These are phyloP conservation scores for Monosporozyma aerobia DNA, from an alignment of 805 yeast species.

Conservation along the genomic window DNA sequence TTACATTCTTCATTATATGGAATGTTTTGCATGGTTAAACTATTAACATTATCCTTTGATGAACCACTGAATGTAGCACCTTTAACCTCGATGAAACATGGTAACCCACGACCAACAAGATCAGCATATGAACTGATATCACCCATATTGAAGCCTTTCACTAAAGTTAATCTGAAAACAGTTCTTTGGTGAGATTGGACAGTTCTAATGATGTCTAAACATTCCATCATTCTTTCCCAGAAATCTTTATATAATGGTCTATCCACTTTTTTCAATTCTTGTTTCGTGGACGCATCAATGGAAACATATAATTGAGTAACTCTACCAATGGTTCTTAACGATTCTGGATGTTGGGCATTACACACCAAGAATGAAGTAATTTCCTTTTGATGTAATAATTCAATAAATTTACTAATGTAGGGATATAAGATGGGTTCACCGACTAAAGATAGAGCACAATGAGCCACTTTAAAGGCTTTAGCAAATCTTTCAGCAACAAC, in stretches of 20 bases:
- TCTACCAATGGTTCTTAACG: constrained; percentile 54
- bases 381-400: constrained; percentile 66
- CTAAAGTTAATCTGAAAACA: constrained; percentile 81
- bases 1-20: constrained; percentile 91
- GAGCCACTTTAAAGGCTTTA: constrained; percentile 81
- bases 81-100: constrained; percentile 84
- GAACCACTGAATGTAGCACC: constrained; percentile 96
- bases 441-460: constrained; percentile 85
- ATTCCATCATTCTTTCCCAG: constrained; percentile 79
- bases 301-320: constrained; percentile 90
- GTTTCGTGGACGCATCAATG: constrained; percentile 86
- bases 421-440: constrained; percentile 96
- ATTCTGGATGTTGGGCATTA: constrained; percentile 93
- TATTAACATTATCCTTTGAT: constrained; percentile 72
- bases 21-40: constrained; percentile 89
- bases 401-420: constrained; percentile 74
- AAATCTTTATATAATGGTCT: constrained; percentile 83
- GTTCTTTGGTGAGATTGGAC: constrained; percentile 77
- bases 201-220: constrained; percentile 70
- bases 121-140: constrained; percentile 79
- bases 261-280: constrained; percentile 72
- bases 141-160: constrained; percentile 84
- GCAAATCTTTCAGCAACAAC: constrained; percentile 81
- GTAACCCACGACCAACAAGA: constrained; percentile 69
- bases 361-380: constrained; percentile 87